A percentile compares a stretch with the other conserved stretches of the same genome.
phyloP scores from a whole-genome alignment of 148 eudicot genomes.

The Cornus controversa region DNA sequence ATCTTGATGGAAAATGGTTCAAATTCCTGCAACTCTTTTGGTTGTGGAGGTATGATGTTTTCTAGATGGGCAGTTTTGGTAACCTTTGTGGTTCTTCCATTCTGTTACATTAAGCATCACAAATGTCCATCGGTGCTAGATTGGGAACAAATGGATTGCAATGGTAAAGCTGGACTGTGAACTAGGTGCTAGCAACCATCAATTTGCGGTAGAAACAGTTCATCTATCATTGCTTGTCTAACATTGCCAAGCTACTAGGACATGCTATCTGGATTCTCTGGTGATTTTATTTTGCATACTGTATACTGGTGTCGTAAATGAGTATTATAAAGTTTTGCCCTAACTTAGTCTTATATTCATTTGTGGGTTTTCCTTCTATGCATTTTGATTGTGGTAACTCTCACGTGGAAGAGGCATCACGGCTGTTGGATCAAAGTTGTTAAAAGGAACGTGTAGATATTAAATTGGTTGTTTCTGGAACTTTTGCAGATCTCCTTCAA shows the following conservation, averaged over 20 bases:
- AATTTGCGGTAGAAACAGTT: conserved; percentile 34
- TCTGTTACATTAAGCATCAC: conserved; percentile 60
- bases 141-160: conserved; percentile 65
- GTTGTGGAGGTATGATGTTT: conserved; percentile 75
- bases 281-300: conserved; percentile 30
- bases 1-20: conserved; percentile 65
- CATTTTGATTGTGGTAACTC: conserved; percentile 47
- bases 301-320: conserved; percentile 18
- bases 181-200: conserved; percentile 45
- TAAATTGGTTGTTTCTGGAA: conserved; percentile 88
- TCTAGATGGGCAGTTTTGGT: conserved; percentile 57
- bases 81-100: conserved; percentile 40
- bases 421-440: conserved; percentile 75
- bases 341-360: background rate
- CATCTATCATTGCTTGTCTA: conserved; percentile 19
- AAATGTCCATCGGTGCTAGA: conserved; percentile 84
- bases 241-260: conserved; percentile 29
- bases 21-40: conserved; percentile 60
- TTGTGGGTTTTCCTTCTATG: conserved; percentile 31
- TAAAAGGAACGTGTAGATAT: conserved; percentile 62
- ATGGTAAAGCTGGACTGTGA: conserved; percentile 75
- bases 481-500: conserved; percentile 99
- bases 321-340: conserved; percentile 19
- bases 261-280: conserved; percentile 54
- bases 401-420: conserved; percentile 72